Conservation (phyloP, 1,284 basidiomycete genomes). For the Ceratobasidium sp. region DNA sequence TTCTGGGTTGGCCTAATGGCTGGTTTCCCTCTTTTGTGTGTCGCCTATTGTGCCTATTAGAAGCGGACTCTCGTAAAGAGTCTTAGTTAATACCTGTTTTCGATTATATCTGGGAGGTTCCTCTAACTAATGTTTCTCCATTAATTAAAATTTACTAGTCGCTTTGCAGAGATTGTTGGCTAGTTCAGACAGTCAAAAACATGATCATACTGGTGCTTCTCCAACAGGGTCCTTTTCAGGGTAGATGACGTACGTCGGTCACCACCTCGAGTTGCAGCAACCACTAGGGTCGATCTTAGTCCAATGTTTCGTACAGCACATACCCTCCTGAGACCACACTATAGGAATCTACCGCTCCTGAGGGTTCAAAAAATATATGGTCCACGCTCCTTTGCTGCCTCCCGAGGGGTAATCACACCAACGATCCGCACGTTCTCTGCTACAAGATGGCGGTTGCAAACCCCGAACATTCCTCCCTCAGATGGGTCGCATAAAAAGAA, state of each 20-base stretch:
- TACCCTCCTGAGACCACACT: background rate
- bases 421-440: background rate
- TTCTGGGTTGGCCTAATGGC: constrained; percentile 85
- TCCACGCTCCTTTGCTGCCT: background rate
- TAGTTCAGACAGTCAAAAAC: too few relatives aligned
- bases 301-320: background rate
- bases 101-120: too few relatives aligned
- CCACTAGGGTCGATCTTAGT: background rate
- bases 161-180: too few relatives aligned
- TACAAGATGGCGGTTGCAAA: background rate
- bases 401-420: background rate
- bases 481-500: too few relatives aligned
- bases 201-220: too few relatives aligned
- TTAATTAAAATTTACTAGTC: too few relatives aligned
- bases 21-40: constrained; percentile 92
- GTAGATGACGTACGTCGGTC: background rate
- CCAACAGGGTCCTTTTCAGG: constrained; percentile 22
- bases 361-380: background rate
- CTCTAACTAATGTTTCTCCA: too few relatives aligned
- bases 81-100: background rate
- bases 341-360: background rate
- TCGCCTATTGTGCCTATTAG: constrained; percentile 79
- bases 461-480: background rate
- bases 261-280: background rate
- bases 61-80: background rate